Evolutionary conservation across 208 protist species (phyloP).

Genomic region (Wallacemonas sp.): DNA sequence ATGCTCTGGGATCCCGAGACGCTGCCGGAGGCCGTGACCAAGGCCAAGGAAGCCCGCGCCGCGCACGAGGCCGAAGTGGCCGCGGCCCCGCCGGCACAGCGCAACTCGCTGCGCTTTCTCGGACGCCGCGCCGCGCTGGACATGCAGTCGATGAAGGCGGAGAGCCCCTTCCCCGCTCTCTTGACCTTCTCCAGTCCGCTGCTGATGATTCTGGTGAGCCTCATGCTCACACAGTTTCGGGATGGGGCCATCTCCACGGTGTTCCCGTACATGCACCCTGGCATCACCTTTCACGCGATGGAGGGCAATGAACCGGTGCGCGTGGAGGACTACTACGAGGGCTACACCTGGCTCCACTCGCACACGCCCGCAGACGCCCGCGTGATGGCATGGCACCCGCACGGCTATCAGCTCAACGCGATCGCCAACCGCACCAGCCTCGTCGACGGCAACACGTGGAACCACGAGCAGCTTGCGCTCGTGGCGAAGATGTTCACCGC

Average conservation of each 20-base stretch:
- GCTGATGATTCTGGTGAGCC: background rate
- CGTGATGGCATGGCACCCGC: conserved; percentile 99
- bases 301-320: background rate
- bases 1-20: background rate
- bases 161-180: background rate
- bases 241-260: background rate
- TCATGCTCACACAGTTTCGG: background rate
- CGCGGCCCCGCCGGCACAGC: background rate
- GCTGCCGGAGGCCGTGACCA: background rate
- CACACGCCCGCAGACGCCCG: conserved; percentile 94
- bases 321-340: conserved; percentile 94
- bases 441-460: conserved; percentile 99
- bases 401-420: conserved; percentile 98
- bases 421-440: conserved; percentile 96
- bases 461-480: conserved; percentile 98
- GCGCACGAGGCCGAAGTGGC: background rate
- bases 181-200: background rate
- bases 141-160: background rate
- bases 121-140: background rate
- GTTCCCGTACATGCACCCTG: background rate
- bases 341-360: conserved; percentile 95
- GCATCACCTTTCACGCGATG: conserved; percentile 1
- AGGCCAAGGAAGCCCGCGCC: background rate
- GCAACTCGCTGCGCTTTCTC: background rate
- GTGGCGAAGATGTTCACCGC: conserved; percentile 92